Evolutionary conservation across 306 rosid genomes (phyloP), one percentile per base, ranked within the genome.

Genomic region (Glycyrrhiza uralensis): DNA sequence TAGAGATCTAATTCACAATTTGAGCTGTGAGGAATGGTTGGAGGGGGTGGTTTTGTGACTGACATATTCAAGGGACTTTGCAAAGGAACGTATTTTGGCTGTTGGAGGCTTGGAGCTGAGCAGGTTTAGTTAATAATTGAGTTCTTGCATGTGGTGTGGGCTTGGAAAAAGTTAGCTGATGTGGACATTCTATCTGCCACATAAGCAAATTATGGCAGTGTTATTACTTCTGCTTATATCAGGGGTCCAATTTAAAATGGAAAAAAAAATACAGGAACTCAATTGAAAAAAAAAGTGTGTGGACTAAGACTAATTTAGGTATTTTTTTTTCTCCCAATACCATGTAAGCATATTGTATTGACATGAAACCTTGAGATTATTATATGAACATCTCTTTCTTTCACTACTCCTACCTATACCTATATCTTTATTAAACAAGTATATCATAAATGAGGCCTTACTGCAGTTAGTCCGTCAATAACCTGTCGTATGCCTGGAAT

Each of bases 21-120:
- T 44, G 56, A 77, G 77, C 24, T 90, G 92, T 42, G 87, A 90
- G 86, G 82, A 80, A 46, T 90, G 87, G 90, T 72, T 90, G 75
- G 89, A 83, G 76, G 78, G 77, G 65, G 90, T 69, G 92, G 83
- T 15, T 74, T 77, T 57, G 87, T n/a, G n/a, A n/a, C n/a, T 78
- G 9, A 79, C 72, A n/a, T 87, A 83, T 63, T 82, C 87, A 12
- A 76, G 92, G 76, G 79, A 85, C 71, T 83, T 88, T 38, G 39
- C 18, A 3, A 81, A 83, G 74, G 76, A 88, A 10, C 88, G 78
- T 14, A 26, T 85, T 59, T 50, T 79, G 79, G 87, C 83, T 26
- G 45, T 82, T 56, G 89, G 95, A 11, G 81, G 57, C 46, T 82
- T 56, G 89, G 95, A 11, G 81, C 61, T 51, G 87, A 85, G 23